Evolutionary conservation across 2,329 filamentous ascomycete genomes (phyloP), one percentile per base, ranked within the genome.

Genomic region (Diaporthe citriasiana): DNA sequence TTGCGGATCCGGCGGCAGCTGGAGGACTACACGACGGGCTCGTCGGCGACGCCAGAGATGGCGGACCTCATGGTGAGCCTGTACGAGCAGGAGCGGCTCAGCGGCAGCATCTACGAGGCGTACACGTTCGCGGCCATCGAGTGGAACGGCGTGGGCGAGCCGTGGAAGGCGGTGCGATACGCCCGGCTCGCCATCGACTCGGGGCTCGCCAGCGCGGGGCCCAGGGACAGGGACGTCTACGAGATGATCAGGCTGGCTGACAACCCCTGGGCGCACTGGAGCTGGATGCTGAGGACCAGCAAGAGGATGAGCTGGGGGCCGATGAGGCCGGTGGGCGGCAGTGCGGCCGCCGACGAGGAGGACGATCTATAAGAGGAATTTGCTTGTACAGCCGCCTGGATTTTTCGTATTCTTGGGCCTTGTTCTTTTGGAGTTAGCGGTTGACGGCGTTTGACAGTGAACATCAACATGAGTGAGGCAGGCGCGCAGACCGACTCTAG

Each of bases 251-350:
- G 72, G 75, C 76, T 85, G 56, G 81, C 78, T 0, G 76, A 76
- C 22, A 80, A 85, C 72, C 83, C 83, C 8, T 82, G 80, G 82
- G 73, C 57, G 15, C 84, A 85, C 78, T 84, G 83, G 83, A 84
- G 80, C 75, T 85, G 83, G 83, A 81, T 81, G 81, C 71, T 80
- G 74, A 77, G 82, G 76, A 81, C 78, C 19, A 80, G 77, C 72
- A 79, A 79, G 77, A 77, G 80, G 53, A 80, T 80, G 77, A 79
- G 81, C 50, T 81, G 80, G 81, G 79, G 77, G 19, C 76, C 70
- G 72, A 76, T 70, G 59, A 73, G 63, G 47, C 35, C 50, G 27
- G 22, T 70, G 1, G 57, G n/a, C 4, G 25, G 17, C n/a, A 40
- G 8, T n/a, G 33, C 25, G 25, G 57, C 53, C 13, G 53, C 35